Conservation (phyloP, 345 rosid genomes). For the Eucalyptus marginata region DNA sequence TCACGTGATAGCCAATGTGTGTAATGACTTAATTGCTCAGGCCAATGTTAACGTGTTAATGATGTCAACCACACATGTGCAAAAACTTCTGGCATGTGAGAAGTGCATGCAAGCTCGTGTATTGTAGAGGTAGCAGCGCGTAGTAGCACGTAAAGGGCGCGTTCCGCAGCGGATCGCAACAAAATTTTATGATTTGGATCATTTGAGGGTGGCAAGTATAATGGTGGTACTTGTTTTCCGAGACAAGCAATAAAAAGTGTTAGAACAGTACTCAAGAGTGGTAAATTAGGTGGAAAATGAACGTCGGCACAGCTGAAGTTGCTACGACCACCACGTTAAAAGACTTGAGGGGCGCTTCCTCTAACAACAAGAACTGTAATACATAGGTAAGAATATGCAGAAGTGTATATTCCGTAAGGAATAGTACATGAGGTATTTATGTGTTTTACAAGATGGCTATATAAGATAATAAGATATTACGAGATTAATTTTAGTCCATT, state of each 20-base stretch:
- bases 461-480: background rate
- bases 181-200: background rate
- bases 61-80: background rate
- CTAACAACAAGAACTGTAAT: background rate
- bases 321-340: background rate
- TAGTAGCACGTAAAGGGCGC: background rate
- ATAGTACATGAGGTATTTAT: background rate
- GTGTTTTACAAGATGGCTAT: background rate
- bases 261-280: background rate
- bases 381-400: background rate
- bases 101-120: background rate
- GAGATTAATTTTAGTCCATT: background rate
- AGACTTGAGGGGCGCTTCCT: background rate
- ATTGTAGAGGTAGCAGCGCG: background rate
- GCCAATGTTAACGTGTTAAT: background rate
- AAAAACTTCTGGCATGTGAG: background rate
- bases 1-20: background rate
- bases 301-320: background rate
- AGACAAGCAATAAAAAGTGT: background rate
- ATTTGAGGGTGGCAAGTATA: background rate
- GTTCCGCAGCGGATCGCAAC: background rate
- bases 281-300: background rate
- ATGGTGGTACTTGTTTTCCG: background rate
- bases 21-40: background rate
- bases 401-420: background rate